Base-by-base conservation (phyloP, 352 stramenopile genomes). In the Phytophthora sojae region DNA sequence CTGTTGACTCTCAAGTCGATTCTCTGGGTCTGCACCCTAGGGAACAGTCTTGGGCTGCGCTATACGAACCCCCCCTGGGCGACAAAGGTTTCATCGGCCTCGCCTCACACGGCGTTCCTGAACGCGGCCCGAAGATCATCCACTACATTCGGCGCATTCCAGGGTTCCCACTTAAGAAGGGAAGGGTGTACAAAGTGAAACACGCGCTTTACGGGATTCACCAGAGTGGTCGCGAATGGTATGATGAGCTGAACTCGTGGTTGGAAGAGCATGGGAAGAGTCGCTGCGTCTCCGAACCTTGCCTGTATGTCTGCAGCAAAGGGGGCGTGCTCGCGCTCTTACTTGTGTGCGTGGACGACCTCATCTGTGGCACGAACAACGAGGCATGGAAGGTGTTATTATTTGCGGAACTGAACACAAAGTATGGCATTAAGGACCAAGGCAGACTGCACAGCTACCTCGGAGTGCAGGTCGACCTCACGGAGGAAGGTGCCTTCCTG, bases 41-140 rank as follows among this genome's bases (percentile, higher is more conserved):
- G n/a, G n/a, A n/a, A n/a, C n/a, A n/a, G n/a, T n/a, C n/a, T n/a
- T n/a, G n/a, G n/a, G n/a, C n/a, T n/a, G n/a, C n/a, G n/a, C n/a
- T n/a, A n/a, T n/a, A n/a, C n/a, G n/a, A n/a, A n/a, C n/a, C n/a
- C n/a, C n/a, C n/a, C n/a, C n/a, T n/a, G n/a, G n/a, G n/a, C n/a
- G n/a, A n/a, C n/a, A n/a, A n/a, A n/a, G n/a, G n/a, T n/a, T n/a
- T n/a, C n/a, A n/a, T n/a, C n/a, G n/a, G n/a, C n/a, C n/a, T n/a
- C n/a, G n/a, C n/a, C n/a, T n/a, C n/a, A n/a, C n/a, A n/a, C 57
- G n/a, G 56, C 56, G 2, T 71, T 61, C 25, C 30, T 61, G 5
- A 71, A 71, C 29, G 37, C 39, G 7, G 35, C 35, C 11, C n/a
- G 35, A 44, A 44, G 11, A 44, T 44, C 35, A 44, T 17, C 14